Evolutionary conservation across 345 rosid species (phyloP).

Genomic region (Pugionium dolabratum): DNA sequence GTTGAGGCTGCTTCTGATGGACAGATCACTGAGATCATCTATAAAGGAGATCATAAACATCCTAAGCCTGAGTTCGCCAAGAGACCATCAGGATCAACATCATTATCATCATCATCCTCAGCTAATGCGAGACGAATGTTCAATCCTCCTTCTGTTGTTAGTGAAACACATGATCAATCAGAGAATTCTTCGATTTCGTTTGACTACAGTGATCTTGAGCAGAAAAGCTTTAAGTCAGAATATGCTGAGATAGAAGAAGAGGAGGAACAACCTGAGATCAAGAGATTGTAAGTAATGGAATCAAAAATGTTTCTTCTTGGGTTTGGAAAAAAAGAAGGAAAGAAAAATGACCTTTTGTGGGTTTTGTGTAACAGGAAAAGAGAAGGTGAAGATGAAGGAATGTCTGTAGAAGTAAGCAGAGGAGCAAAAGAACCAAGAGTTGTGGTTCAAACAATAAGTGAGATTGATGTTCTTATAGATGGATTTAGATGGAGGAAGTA

Average conservation of each 20-base stretch:
- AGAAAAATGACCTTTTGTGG: conserved; percentile 1
- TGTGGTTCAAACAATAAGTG: conserved; percentile 94
- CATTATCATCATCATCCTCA: conserved; percentile 12
- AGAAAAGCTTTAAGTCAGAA: conserved; percentile 59
- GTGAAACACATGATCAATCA: conserved; percentile 56
- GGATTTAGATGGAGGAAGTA: conserved; percentile 98
- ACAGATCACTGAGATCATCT: conserved; percentile 92
- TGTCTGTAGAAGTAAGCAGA: conserved; percentile 74
- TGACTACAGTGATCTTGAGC: conserved; percentile 72
- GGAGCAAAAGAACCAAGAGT: conserved; percentile 96
- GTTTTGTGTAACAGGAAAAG: conserved; percentile 55
- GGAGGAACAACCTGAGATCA: conserved; percentile 75
- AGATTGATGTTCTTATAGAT: conserved; percentile 91
- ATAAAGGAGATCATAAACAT: conserved; percentile 92
- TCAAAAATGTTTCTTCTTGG: not conserved
- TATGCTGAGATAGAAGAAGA: conserved; percentile 65
- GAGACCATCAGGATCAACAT: conserved; percentile 58
- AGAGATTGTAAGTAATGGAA: conserved; percentile 68
- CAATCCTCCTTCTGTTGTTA: conserved; percentile 34
- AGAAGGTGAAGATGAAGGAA: conserved; percentile 77
- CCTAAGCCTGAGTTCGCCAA: conserved; percentile 86
- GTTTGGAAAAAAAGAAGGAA: not conserved
- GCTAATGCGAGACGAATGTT: conserved; percentile 43
- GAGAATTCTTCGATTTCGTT: conserved; percentile 85
- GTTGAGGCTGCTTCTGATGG: conserved; percentile 89